A percentile compares a stretch with the other conserved stretches of the same genome.
phyloP scores from a whole-genome alignment of 192 early-diverging fungal species.

The Linnemannia exigua region DNA sequence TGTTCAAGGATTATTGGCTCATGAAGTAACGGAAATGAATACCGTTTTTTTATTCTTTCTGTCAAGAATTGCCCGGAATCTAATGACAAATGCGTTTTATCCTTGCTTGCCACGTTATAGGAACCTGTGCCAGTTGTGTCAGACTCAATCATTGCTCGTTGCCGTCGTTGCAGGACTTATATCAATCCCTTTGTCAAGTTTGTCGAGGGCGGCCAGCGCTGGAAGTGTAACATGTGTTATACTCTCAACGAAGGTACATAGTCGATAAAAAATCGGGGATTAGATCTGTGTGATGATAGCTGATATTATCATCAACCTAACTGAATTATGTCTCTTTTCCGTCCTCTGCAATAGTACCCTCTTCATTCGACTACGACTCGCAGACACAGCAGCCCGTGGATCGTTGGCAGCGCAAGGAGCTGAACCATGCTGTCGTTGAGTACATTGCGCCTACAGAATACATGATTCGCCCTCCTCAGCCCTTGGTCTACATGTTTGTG shows the following conservation, averaged over 20 bases:
- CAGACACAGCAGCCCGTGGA: constrained; percentile 84
- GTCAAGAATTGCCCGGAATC: neutral
- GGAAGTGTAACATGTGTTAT: constrained; percentile 97
- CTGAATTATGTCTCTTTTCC: too few species aligned
- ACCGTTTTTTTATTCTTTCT: neutral
- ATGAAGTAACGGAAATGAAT: neutral
- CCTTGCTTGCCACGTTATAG: neutral
- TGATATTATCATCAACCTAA: neutral
- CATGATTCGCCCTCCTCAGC: constrained; percentile 98
- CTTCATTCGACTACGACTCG: constrained; percentile 83
- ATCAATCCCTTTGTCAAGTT: constrained; percentile 98
- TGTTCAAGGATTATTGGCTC: neutral
- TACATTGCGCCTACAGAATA: constrained; percentile 98
- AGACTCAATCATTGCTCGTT: constrained; percentile 93
- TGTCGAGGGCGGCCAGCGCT: constrained; percentile 94
- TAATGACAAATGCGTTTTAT: neutral
- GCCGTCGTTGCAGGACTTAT: constrained; percentile 94
- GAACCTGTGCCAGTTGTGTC: constrained; percentile 88
- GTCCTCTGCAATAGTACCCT: constrained; percentile 69
- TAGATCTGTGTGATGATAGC: too few species aligned
- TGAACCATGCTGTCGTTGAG: constrained; percentile 93
- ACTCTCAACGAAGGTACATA: constrained; percentile 64
- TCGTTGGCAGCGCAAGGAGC: constrained; percentile 89
- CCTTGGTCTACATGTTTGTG: constrained; percentile 92
- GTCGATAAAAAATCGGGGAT: neutral